These are phyloP conservation scores for Pseudogymnoascus sp. DNA, from an alignment of 2,329 filamentous ascomycete species.

Conservation along the genomic window DNA sequence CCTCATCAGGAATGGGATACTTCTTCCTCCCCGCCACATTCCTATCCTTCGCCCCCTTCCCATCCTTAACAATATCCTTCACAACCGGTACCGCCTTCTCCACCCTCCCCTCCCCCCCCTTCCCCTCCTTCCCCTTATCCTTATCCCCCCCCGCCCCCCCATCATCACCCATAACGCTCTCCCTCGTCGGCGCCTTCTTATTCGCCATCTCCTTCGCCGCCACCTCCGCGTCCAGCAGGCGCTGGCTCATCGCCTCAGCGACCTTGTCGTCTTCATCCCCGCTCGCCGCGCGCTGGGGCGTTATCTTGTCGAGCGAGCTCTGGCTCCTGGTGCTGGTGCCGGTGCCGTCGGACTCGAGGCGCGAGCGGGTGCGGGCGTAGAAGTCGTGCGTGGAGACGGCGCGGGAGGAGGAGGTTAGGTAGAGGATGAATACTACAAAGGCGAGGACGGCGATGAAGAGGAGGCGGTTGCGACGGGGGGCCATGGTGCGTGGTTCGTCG, in stretches of 20 bases:
- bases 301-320: conserved; percentile 11
- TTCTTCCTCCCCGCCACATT: conserved; percentile 46
- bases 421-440: conserved; percentile 59
- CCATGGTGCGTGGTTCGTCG: conserved; percentile 40
- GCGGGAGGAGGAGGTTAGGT: conserved; percentile 56
- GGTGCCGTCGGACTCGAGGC: conserved; percentile 37
- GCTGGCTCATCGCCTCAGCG: conserved; percentile 47
- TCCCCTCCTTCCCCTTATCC: conserved; percentile 21
- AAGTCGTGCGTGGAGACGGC: conserved; percentile 45
- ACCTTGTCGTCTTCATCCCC: conserved; percentile 48
- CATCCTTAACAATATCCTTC: conserved; percentile 43
- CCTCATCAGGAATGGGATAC: conserved; percentile 32
- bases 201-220: conserved; percentile 61
- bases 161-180: conserved; percentile 34
- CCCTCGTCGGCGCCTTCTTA: conserved; percentile 52
- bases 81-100: not conserved
- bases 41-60: conserved; percentile 30
- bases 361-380: conserved; percentile 51
- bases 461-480: conserved; percentile 62
- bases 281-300: not conserved
- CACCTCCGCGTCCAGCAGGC: conserved; percentile 60
- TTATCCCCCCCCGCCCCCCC: conserved; percentile 20
- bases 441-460: conserved; percentile 56
- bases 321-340: too few relatives aligned
- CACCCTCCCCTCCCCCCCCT: not conserved